phyloP scores from a whole-genome alignment of 495 filamentous ascomycete species.

The Bacidia gigantensis region DNA sequence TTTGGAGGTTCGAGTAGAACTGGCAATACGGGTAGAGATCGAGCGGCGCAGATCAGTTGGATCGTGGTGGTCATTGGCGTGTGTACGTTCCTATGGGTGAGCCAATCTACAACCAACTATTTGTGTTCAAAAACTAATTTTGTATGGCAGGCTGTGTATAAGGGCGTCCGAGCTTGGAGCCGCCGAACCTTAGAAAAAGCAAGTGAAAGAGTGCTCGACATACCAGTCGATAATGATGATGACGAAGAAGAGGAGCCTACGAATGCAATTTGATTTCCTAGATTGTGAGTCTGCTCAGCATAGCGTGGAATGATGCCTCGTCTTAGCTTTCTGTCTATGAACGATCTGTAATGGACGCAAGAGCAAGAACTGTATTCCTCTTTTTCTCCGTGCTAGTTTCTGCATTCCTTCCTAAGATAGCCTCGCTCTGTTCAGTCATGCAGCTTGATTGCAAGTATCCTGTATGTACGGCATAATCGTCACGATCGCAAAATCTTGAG shows the following conservation, averaged over 20 bases:
- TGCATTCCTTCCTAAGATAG: no score
- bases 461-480: no score
- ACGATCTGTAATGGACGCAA: no score
- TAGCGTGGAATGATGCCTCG: not conserved
- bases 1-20: constrained; percentile 36
- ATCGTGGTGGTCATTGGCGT: constrained; percentile 67
- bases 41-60: constrained; percentile 62
- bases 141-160: constrained; percentile 55
- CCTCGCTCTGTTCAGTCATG: no score
- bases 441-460: no score
- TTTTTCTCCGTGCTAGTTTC: no score
- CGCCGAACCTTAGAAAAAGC: constrained; percentile 56
- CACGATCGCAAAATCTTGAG: constrained; percentile 73
- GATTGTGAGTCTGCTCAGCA: not conserved
- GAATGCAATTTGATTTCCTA: not conserved
- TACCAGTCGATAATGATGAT: constrained; percentile 60
- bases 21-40: constrained; percentile 53
- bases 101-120: constrained; percentile 24
- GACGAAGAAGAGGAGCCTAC: constrained; percentile 41
- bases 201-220: constrained; percentile 67
- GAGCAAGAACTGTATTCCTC: no score
- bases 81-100: constrained; percentile 67
- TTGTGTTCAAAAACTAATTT: constrained; percentile 4
- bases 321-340: constrained; percentile 20
- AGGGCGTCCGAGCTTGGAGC: constrained; percentile 58